phyloP scores from a whole-genome alignment of 176 grass and related monocot genomes.

The Juncus effusus region DNA sequence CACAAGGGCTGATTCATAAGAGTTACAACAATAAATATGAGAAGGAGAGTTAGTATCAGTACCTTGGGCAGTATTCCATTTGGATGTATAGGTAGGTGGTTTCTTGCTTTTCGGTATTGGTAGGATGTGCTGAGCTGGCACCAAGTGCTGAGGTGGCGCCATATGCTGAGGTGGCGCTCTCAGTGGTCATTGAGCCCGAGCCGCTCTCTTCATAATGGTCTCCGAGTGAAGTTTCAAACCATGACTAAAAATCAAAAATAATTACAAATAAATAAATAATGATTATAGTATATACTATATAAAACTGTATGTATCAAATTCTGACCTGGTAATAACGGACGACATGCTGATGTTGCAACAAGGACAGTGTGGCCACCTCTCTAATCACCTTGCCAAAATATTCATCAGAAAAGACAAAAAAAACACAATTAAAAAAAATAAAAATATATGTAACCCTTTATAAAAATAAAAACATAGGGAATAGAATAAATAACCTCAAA shows the following conservation, averaged over 20 bases:
- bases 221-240: slow-evolving; percentile 93
- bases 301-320: slow-evolving; percentile 26
- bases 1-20: not conserved
- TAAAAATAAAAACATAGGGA: not conserved
- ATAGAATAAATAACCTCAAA: slow-evolving; percentile 52
- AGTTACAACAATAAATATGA: not conserved
- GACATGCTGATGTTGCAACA: slow-evolving; percentile 95
- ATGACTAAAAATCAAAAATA: slow-evolving; percentile 59
- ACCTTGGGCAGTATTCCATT: slow-evolving; percentile 99
- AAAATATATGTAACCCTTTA: not conserved
- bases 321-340: slow-evolving; percentile 94
- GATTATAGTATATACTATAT: slow-evolving; percentile 5
- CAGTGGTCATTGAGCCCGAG: slow-evolving; percentile 49
- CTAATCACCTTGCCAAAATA: slow-evolving; percentile 68
- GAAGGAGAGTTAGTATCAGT: not conserved
- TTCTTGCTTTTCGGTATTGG: slow-evolving; percentile 66
- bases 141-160: slow-evolving; percentile 37
- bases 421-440: slow-evolving; percentile 25
- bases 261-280: slow-evolving; percentile 23
- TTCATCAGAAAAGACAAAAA: slow-evolving; percentile 46
- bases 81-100: slow-evolving; percentile 95
- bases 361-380: slow-evolving; percentile 92
- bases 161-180: slow-evolving; percentile 40
- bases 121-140: slow-evolving; percentile 52
- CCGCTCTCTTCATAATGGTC: slow-evolving; percentile 49